Conservation (phyloP, 352 stramenopile species). For the Phytopythium vexans region DNA sequence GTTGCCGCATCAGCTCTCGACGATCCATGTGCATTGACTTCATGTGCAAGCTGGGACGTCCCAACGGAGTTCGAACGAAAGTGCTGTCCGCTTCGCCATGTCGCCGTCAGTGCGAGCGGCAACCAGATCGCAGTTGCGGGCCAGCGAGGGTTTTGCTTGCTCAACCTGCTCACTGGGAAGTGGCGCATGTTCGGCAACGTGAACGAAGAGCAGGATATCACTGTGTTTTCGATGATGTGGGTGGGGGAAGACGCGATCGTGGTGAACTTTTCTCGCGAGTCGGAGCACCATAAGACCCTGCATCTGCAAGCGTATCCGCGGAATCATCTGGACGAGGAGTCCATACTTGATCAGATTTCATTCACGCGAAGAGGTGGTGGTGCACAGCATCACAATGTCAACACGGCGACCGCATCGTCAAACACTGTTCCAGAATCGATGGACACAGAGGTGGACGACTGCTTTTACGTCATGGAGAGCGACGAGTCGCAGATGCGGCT, state of each 20-base stretch:
- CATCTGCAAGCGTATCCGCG: slow-evolving; percentile 70
- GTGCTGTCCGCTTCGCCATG: slow-evolving; percentile 59
- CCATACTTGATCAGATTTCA: slow-evolving; percentile 41
- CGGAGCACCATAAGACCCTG: slow-evolving; percentile 48
- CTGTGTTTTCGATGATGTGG: slow-evolving; percentile 65
- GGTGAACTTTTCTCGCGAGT: slow-evolving; percentile 53
- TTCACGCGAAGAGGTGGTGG: slow-evolving; percentile 24
- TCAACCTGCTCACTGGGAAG: slow-evolving; percentile 64
- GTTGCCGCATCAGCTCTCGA: slow-evolving; percentile 51
- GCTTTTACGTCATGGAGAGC: slow-evolving; percentile 55
- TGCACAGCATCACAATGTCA: too few species aligned
- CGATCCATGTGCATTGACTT: slow-evolving; percentile 58
- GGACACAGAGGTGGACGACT: slow-evolving; percentile 17
- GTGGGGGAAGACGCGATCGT: slow-evolving; percentile 62
- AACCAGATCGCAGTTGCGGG: slow-evolving; percentile 71
- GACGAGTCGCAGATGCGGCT: slow-evolving; percentile 44
- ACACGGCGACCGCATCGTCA: slow-evolving; percentile 5
- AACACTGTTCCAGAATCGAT: neutral
- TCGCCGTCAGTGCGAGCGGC: slow-evolving; percentile 46
- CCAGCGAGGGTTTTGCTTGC: slow-evolving; percentile 66
- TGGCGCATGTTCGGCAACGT: slow-evolving; percentile 86
- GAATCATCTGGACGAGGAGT: slow-evolving; percentile 73
- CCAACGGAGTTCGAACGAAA: slow-evolving; percentile 56
- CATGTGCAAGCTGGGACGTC: slow-evolving; percentile 55
- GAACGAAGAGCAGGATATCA: slow-evolving; percentile 77